phyloP scores from a whole-genome alignment of 176 grass and related monocot genomes.

The Carex kokanica region DNA sequence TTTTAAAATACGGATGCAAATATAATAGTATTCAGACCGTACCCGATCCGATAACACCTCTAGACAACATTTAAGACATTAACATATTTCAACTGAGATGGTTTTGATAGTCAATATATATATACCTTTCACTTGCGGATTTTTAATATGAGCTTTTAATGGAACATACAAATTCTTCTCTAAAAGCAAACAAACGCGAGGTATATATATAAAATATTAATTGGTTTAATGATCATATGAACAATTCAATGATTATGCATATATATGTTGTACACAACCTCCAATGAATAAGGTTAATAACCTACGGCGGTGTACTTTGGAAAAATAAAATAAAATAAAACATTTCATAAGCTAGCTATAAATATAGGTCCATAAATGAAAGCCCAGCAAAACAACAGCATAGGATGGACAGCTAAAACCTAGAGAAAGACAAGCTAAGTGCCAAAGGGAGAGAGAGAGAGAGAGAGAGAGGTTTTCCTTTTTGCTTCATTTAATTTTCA shows the following conservation, averaged over 20 bases:
- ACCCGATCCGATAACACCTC: too few relatives aligned
- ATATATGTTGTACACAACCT: background rate
- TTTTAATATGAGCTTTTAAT: too few relatives aligned
- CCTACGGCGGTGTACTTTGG: background rate
- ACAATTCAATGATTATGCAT: constrained; percentile 6
- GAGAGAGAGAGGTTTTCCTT: background rate
- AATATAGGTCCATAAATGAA: constrained; percentile 9
- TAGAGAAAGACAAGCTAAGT: constrained; percentile 11
- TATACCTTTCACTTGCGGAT: too few relatives aligned
- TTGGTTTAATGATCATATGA: constrained; percentile 1
- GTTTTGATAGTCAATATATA: too few relatives aligned
- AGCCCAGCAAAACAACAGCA: background rate
- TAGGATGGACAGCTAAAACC: background rate
- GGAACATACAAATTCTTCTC: background rate
- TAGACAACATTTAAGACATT: too few relatives aligned
- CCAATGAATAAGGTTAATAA: background rate
- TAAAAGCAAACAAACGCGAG: background rate
- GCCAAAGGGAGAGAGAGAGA: background rate
- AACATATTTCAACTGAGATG: too few relatives aligned
- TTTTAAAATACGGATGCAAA: too few relatives aligned
- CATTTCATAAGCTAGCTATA: background rate
- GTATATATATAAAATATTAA: background rate
- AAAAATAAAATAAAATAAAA: background rate
- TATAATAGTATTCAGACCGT: too few relatives aligned
- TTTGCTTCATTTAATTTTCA: constrained; percentile 11